Percentiles rank a stretch among this genome's conserved stretches.
phyloP scores from a whole-genome alignment of 1,284 basidiomycete genomes.

The Irpex rosettiformis region DNA sequence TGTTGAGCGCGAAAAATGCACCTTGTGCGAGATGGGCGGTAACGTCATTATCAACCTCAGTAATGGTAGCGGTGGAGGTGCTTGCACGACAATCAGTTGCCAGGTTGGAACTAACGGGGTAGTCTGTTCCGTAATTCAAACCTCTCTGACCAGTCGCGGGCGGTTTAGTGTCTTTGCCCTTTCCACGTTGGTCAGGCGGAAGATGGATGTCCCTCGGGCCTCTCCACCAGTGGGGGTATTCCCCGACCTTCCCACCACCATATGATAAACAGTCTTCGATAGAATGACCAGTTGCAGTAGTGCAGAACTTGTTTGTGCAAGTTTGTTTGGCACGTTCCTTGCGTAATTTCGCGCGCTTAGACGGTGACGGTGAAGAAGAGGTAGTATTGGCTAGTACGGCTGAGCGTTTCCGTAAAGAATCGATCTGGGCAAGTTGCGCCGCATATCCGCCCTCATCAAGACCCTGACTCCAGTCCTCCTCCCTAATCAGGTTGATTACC shows the following conservation, averaged over 20 bases:
- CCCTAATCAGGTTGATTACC: neutral
- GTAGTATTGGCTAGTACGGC: neutral
- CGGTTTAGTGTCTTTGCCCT: neutral
- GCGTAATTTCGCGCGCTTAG: neutral
- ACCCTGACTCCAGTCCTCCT: neutral
- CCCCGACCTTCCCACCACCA: neutral
- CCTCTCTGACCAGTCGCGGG: neutral
- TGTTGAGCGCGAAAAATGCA: neutral
- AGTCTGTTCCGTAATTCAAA: neutral
- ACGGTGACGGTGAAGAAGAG: neutral
- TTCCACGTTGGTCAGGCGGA: neutral
- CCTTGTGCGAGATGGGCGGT: neutral
- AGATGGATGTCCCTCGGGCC: neutral
- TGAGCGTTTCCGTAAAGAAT: neutral
- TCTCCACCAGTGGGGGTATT: neutral
- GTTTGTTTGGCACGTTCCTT: fast-evolving
- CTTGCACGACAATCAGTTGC: neutral
- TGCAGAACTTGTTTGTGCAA: neutral
- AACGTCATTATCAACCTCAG: neutral
- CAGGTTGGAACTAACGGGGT: neutral
- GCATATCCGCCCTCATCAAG: neutral
- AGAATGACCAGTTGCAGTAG: neutral
- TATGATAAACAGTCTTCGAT: neutral
- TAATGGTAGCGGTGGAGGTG: neutral
- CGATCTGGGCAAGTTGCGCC: neutral